Conservation (phyloP, 192 early-diverging fungal species). For the Coemansia sp. region DNA sequence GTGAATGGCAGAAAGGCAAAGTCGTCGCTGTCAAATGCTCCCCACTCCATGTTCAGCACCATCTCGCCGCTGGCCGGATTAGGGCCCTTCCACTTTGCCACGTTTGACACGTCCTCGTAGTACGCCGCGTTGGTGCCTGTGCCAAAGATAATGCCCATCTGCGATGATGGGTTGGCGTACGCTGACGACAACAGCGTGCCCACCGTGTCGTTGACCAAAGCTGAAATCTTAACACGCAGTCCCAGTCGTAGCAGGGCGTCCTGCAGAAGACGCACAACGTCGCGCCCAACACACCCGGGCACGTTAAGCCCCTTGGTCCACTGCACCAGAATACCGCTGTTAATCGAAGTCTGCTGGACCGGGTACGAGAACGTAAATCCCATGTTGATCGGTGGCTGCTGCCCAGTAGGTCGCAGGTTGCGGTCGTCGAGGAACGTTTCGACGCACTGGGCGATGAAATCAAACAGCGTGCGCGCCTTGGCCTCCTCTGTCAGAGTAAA, state of each 20-base stretch:
- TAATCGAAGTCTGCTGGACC: conserved; percentile 77
- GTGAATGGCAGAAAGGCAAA: conserved; percentile 76
- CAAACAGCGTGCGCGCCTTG: conserved; percentile 69
- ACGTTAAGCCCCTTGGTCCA: conserved; percentile 93
- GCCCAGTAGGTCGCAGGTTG: conserved; percentile 32
- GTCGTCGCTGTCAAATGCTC: conserved; percentile 75
- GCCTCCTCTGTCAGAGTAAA: conserved; percentile 71
- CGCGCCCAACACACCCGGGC: conserved; percentile 72
- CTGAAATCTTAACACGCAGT: conserved; percentile 73
- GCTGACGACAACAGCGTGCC: conserved; percentile 89
- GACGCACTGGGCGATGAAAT: conserved; percentile 55
- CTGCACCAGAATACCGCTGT: conserved; percentile 61
- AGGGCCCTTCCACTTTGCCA: conserved; percentile 72
- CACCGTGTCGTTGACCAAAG: conserved; percentile 96
- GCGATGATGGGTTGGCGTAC: conserved; percentile 73
- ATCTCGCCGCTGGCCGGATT: conserved; percentile 63
- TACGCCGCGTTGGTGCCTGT: conserved; percentile 98
- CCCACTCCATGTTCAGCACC: conserved; percentile 96
- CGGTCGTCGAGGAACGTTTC: conserved; percentile 53
- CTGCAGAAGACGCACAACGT: conserved; percentile 83
- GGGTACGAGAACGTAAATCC: conserved; percentile 99
- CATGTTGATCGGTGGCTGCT: conserved; percentile 48
- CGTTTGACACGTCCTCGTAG: conserved; percentile 71
- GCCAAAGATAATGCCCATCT: conserved; percentile 87
- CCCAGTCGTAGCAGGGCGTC: conserved; percentile 68